Percentiles rank a stretch among this genome's conserved stretches.
Conservation (phyloP, 73 alveolate species). For the Tetrahymena thermophila region DNA sequence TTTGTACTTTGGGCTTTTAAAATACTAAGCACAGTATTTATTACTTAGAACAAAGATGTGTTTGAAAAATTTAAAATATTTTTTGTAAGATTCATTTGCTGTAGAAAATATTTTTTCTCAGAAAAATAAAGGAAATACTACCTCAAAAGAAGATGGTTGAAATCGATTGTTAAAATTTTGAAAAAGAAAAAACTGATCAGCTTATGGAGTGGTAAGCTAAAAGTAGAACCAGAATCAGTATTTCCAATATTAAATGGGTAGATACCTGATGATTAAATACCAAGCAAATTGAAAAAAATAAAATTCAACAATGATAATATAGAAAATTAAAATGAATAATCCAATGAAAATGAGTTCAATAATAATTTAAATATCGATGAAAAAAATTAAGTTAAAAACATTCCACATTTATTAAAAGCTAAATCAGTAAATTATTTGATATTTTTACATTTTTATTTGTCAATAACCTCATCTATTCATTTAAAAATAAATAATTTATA, state of each 20-base stretch:
- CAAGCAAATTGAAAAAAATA: not conserved
- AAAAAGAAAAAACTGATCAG: not conserved
- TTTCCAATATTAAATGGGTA: not conserved
- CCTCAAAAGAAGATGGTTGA: not conserved
- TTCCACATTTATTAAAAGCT: not conserved
- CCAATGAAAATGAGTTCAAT: too few species aligned
- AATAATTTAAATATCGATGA: not conserved
- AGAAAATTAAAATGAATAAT: not conserved
- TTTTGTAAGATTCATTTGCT: not conserved
- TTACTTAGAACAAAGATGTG: not conserved
- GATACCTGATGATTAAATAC: not conserved
- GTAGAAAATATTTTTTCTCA: not conserved
- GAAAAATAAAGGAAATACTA: not conserved
- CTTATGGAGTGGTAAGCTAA: not conserved
- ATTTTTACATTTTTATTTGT: too few species aligned
- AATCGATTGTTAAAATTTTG: not conserved
- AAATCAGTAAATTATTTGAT: not conserved
- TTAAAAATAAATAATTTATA: too few species aligned
- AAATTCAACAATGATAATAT: not conserved
- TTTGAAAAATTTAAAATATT: not conserved
- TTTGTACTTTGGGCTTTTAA: not conserved
- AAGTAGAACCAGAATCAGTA: not conserved
- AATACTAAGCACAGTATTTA: not conserved
- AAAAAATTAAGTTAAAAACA: not conserved
- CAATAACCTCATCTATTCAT: too few species aligned